Evolutionary conservation across 257 asterid species (phyloP), one percentile per base, ranked within the genome.

Genomic region (Primulina huaijiensis): DNA sequence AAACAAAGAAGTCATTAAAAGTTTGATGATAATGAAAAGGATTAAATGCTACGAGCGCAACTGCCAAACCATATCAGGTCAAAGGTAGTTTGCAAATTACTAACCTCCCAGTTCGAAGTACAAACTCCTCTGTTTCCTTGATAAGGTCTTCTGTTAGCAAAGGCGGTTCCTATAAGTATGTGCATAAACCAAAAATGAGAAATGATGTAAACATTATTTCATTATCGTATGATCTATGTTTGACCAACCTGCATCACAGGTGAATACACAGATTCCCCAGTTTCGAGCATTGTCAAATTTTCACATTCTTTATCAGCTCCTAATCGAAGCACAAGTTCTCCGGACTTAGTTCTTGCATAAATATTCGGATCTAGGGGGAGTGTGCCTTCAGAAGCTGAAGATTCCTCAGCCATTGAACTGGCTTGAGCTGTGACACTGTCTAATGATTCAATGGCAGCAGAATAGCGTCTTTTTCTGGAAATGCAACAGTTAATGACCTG

Each of bases 101-200:
- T 80, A 70, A 93, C 99, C 99, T 94, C 73, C 99, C 97, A 58
- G 99, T 94, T 72, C 99, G 87, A 37, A 89, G 86, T 74, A 94
- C 97, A 76, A 94, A 91, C 82, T 94, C 99, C 83, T 94, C 99
- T 16, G 97, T 94, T 82, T 94, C 99, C 85, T 86, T 94, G 67
- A 94, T 85, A 72, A 91, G 84, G 81, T 94, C 99, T 86, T 91
- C 99, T 50, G 99, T 94, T 69, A 94, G 79, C 81, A 94, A 66
- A 77, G 99, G 99, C 2, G 86, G 88, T 78, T 94, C 97, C 99
- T 94, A 76, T 62, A 83, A 63, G 74, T 58, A 79, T 25, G 68
- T 34, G 65, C 75, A 70, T 60, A 69, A 40, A 67, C 52, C 74
- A 38, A 83, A 72, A 65, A 19, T 64, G 21, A 25, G 33, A 62